Percentiles rank a stretch among this genome's conserved stretches.
Evolutionary conservation across 139 green algal species (phyloP).

Genomic region (Micractinium sp.): DNA sequence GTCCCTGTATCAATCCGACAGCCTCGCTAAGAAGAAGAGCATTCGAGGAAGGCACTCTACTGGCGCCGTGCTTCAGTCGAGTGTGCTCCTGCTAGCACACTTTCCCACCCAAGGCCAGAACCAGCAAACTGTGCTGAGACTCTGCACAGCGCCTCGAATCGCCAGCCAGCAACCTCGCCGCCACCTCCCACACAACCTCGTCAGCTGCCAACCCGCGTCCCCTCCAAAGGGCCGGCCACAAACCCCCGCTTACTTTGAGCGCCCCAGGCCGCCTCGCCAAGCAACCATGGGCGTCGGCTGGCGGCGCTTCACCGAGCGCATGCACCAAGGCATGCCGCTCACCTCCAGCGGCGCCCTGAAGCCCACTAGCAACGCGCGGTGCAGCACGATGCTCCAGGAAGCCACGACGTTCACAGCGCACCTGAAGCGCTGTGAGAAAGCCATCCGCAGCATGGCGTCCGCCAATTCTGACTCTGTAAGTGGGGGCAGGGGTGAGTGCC

Average conservation of each 20-base stretch:
- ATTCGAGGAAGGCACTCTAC: too few relatives aligned
- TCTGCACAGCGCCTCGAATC: not conserved
- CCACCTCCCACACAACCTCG: not conserved
- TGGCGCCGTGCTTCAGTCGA: too few relatives aligned
- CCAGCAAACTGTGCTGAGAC: not conserved
- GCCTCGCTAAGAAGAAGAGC: too few relatives aligned
- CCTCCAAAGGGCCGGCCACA: not conserved
- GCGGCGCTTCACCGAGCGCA: conserved; percentile 32
- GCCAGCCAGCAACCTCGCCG: not conserved
- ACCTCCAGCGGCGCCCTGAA: not conserved
- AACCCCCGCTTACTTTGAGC: not conserved
- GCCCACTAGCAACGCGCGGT: conserved; percentile 14
- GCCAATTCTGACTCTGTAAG: not conserved
- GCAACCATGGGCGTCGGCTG: conserved; percentile 46
- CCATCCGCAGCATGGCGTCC: conserved; percentile 66
- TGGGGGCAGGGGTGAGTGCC: not conserved
- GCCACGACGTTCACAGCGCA: conserved; percentile 70
- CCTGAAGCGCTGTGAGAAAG: conserved; percentile 71
- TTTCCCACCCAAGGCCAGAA: not conserved
- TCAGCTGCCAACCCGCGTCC: not conserved
- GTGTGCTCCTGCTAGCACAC: too few relatives aligned
- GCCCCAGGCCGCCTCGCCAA: not conserved
- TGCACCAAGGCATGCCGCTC: not conserved
- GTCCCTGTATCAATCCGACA: too few relatives aligned
- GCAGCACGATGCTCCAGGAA: conserved; percentile 45